A percentile compares a stretch with the other conserved stretches of the same genome.
These are phyloP conservation scores for Diutina ranongensis DNA, from an alignment of 1,139 yeast species.

Conservation along the genomic window DNA sequence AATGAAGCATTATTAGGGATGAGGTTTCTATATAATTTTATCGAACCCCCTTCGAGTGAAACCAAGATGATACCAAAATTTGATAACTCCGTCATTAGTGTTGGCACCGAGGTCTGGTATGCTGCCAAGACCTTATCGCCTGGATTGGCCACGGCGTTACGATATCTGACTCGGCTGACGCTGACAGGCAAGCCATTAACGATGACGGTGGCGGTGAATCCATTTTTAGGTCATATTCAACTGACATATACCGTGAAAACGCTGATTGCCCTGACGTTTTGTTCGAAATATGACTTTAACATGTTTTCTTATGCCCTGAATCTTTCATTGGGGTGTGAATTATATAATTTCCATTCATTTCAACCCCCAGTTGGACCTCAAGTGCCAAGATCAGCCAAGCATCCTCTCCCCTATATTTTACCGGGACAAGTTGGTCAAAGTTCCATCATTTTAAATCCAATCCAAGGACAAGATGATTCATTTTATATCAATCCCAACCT, in stretches of 20 bases:
- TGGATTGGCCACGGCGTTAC: slow-evolving; percentile 69
- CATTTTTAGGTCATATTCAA: slow-evolving; percentile 81
- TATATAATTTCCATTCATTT: slow-evolving; percentile 40
- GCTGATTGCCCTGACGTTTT: slow-evolving; percentile 62
- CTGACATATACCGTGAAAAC: slow-evolving; percentile 85
- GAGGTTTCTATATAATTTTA: slow-evolving; percentile 65
- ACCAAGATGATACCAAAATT: slow-evolving; percentile 22
- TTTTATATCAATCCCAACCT: slow-evolving; percentile 6
- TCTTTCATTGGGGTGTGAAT: slow-evolving; percentile 74
- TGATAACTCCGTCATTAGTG: slow-evolving; percentile 38
- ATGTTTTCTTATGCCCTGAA: slow-evolving; percentile 85
- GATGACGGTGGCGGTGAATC: slow-evolving; percentile 79
- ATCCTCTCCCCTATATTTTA: neutral
- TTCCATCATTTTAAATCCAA: slow-evolving; percentile 13
- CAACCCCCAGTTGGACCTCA: neutral
- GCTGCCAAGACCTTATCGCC: slow-evolving; percentile 73
- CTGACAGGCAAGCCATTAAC: slow-evolving; percentile 84
- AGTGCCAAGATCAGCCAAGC: neutral
- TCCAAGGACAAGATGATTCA: slow-evolving; percentile 17
- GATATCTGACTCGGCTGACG: slow-evolving; percentile 81
- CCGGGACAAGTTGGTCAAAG: slow-evolving; percentile 6
- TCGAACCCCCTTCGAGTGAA: slow-evolving; percentile 16
- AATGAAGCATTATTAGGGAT: slow-evolving; percentile 83
- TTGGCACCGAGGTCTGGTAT: slow-evolving; percentile 87
- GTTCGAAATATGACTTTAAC: slow-evolving; percentile 83